phyloP scores from a whole-genome alignment of 441 rosid genomes.

The Jatropha multifida region DNA sequence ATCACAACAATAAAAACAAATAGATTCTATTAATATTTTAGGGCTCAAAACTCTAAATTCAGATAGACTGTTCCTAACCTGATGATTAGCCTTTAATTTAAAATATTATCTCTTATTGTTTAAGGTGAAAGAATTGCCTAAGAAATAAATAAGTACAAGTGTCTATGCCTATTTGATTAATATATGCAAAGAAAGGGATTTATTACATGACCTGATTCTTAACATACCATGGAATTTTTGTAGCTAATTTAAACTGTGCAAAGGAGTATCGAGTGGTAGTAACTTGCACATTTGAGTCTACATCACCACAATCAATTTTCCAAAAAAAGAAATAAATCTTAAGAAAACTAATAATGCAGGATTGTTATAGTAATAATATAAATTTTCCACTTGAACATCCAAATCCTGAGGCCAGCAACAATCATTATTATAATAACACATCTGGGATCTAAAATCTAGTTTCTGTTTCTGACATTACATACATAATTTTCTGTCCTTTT shows the following conservation, averaged over 20 bases:
- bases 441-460: too few species aligned
- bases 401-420: constrained; percentile 69
- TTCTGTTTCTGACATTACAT: too few species aligned
- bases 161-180: not conserved
- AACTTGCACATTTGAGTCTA: constrained; percentile 97
- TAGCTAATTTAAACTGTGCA: constrained; percentile 64
- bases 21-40: too few species aligned
- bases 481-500: too few species aligned
- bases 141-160: too few species aligned
- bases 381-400: constrained; percentile 82
- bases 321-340: not conserved
- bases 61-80: too few species aligned
- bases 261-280: constrained; percentile 95
- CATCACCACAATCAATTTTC: constrained; percentile 63
- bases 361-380: not conserved
- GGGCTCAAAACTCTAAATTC: too few species aligned
- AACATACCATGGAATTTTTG: constrained; percentile 82
- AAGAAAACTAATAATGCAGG: not conserved
- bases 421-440: too few species aligned
- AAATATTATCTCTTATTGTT: too few species aligned
- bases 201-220: constrained; percentile 77
- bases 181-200: not conserved
- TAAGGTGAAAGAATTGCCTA: too few species aligned
- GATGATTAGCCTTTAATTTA: too few species aligned
- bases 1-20: too few species aligned